Evolutionary conservation across 345 rosid genomes (phyloP).

Genomic region (Camelina laxa): DNA sequence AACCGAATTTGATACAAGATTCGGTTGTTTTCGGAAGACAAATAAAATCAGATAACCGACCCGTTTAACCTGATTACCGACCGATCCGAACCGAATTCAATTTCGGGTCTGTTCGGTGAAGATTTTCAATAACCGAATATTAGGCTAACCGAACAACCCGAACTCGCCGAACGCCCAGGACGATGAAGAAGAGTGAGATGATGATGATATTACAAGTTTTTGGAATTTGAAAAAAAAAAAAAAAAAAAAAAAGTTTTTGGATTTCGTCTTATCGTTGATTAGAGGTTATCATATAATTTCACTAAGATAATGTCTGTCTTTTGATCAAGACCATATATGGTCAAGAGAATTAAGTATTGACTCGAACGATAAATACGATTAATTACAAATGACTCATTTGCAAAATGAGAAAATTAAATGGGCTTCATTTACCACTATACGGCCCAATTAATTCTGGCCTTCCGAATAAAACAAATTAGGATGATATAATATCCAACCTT

Average conservation of each 20-base stretch:
- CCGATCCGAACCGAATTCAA: no score
- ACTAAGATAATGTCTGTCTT: slow-evolving; percentile 2
- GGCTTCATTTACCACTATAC: not conserved
- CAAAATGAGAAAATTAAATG: not conserved
- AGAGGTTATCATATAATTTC: slow-evolving; percentile 59
- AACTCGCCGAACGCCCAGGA: no score
- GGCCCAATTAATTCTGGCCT: slow-evolving; percentile 15
- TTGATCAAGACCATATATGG: not conserved
- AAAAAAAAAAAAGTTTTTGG: no score
- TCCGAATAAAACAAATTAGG: not conserved
- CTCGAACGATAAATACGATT: not conserved
- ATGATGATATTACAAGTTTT: not conserved
- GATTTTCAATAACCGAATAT: no score
- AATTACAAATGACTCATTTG: not conserved
- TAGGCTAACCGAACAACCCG: no score
- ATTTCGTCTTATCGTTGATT: slow-evolving; percentile 63
- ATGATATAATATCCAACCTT: not conserved
- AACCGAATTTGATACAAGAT: no score
- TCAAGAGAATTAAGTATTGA: not conserved
- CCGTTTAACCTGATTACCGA: no score
- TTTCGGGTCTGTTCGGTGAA: no score
- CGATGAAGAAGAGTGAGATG: no score
- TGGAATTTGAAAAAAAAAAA: no score
- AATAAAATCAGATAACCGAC: no score
- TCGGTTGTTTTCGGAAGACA: no score